These are phyloP conservation scores for Colletotrichum shisoi DNA, from an alignment of 2,329 filamentous ascomycete genomes.

Conservation along the genomic window DNA sequence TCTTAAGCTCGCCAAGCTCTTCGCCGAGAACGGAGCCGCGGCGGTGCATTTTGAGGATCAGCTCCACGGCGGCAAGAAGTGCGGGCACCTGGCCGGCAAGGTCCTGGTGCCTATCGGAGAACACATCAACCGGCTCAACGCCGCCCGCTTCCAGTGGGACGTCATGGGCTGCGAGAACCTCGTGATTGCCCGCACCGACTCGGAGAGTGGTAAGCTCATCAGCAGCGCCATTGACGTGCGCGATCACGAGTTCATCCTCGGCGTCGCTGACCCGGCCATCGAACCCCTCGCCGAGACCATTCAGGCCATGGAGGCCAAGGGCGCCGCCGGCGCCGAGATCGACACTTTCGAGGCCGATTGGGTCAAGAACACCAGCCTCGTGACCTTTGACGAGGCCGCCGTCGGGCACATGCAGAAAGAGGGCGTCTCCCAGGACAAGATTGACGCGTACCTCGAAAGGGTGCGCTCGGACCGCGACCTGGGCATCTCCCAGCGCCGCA, in stretches of 20 bases:
- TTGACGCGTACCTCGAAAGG: slow-evolving; percentile 71
- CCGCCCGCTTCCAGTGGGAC: slow-evolving; percentile 96
- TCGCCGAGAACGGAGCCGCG: slow-evolving; percentile 95
- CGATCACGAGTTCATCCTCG: slow-evolving; percentile 96
- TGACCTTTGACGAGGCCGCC: slow-evolving; percentile 92
- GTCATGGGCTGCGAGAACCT: slow-evolving; percentile 96
- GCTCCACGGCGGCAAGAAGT: slow-evolving; percentile 97
- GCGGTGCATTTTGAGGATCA: slow-evolving; percentile 98
- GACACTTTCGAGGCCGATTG: slow-evolving; percentile 86
- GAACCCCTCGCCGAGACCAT: slow-evolving; percentile 87
- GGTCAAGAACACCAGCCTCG: slow-evolving; percentile 84
- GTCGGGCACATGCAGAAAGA: slow-evolving; percentile 74
- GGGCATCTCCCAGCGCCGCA: slow-evolving; percentile 79
- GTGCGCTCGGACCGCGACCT: slow-evolving; percentile 73
- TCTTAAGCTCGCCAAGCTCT: slow-evolving; percentile 94
- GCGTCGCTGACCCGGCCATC: slow-evolving; percentile 75
- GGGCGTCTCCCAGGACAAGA: slow-evolving; percentile 68
- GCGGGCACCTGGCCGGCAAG: slow-evolving; percentile 94
- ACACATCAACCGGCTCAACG: slow-evolving; percentile 93
- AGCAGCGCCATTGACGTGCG: slow-evolving; percentile 91
- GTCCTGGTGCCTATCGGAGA: slow-evolving; percentile 92
- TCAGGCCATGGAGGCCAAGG: slow-evolving; percentile 85
- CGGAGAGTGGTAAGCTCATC: slow-evolving; percentile 88
- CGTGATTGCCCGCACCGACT: slow-evolving; percentile 93
- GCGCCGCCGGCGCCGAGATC: slow-evolving; percentile 80